Conservation (phyloP, 2,329 filamentous ascomycete genomes). For the Sporothrix mexicana region DNA sequence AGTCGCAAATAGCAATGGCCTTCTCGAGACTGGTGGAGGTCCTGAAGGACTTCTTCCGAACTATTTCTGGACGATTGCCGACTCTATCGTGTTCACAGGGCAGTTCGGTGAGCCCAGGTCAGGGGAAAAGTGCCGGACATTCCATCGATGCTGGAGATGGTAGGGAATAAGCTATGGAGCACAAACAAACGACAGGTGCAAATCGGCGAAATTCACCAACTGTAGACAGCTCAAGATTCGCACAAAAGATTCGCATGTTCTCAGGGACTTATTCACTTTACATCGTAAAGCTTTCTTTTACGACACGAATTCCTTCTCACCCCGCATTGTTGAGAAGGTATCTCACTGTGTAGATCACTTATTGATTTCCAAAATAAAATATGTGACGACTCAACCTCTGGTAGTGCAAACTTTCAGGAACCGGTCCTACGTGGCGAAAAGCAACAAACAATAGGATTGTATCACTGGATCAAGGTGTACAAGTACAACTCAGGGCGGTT, state of each 20-base stretch:
- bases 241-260: neutral
- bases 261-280: too few species aligned
- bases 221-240: neutral
- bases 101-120: neutral
- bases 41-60: neutral
- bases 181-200: conserved; percentile 13
- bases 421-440: conserved; percentile 6
- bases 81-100: neutral
- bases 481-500: neutral
- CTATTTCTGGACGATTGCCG: neutral
- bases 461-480: neutral
- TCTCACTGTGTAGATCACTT: neutral
- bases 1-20: too few species aligned
- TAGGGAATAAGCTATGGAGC: neutral
- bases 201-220: conserved; percentile 12
- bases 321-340: conserved; percentile 1
- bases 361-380: too few species aligned
- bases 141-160: neutral
- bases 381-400: neutral
- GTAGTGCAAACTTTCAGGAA: neutral
- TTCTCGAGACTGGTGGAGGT: too few species aligned
- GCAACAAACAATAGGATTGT: conserved; percentile 4
- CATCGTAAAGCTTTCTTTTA: neutral
- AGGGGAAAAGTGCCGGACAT: neutral
- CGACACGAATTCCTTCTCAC: conserved; percentile 3